Evolutionary conservation across 2,329 filamentous ascomycete species (phyloP).

Genomic region (Neurospora sp.): DNA sequence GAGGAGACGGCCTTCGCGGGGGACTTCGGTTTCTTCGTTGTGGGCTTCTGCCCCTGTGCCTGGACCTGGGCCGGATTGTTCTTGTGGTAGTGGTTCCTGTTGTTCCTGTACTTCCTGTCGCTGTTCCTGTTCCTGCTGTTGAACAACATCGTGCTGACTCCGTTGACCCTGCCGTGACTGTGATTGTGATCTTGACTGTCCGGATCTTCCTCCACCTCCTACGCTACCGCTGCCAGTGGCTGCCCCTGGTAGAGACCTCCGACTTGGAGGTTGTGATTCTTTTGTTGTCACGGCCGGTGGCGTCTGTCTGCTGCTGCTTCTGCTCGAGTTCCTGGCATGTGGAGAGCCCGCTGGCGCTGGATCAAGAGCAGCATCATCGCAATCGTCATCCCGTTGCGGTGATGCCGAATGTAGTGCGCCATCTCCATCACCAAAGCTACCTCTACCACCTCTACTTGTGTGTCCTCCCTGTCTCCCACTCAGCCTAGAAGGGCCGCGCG

Average conservation of each 20-base stretch:
- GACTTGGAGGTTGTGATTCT: background rate
- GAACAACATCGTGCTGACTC: background rate
- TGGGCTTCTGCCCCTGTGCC: constrained; percentile 3
- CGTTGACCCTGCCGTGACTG: background rate
- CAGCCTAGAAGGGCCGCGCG: too few relatives aligned
- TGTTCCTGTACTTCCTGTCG: too few relatives aligned
- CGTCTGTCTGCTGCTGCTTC: background rate
- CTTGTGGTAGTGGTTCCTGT: too few relatives aligned
- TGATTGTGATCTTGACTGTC: background rate
- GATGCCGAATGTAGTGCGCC: background rate
- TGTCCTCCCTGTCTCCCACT: background rate
- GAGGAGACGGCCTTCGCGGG: constrained; percentile 40
- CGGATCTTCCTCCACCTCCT: background rate
- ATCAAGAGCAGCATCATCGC: background rate
- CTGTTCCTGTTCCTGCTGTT: background rate
- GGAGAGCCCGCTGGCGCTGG: background rate
- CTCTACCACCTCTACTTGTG: background rate
- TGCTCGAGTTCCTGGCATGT: background rate
- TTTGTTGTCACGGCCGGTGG: background rate
- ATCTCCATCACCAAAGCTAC: background rate
- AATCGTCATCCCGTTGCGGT: background rate
- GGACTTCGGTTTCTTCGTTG: constrained; percentile 43
- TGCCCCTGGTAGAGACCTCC: background rate
- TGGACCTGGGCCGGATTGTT: constrained; percentile 1
- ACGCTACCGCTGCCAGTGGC: background rate